Evolutionary conservation across 225 moss, liverwort and hornwort genomes (phyloP).

Genomic region (Pleurozium schreberi): DNA sequence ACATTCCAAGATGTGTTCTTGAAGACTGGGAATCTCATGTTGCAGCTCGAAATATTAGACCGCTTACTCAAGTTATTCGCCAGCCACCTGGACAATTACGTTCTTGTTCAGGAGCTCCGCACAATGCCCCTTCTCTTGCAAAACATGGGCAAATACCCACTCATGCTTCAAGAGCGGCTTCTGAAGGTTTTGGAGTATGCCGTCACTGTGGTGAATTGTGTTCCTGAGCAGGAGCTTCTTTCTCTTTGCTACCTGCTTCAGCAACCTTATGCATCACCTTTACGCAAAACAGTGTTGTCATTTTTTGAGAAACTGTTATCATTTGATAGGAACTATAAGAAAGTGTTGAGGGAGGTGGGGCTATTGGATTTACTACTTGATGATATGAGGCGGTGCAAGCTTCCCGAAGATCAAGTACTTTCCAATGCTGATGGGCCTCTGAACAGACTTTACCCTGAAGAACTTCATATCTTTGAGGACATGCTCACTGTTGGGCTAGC

Average conservation of each 20-base stretch:
- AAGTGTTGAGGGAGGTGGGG: constrained; percentile 78
- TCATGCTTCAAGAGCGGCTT: constrained; percentile 74
- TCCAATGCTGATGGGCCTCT: neutral
- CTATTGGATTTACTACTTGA: constrained; percentile 67
- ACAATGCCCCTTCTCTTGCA: constrained; percentile 71
- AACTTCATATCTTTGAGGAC: constrained; percentile 63
- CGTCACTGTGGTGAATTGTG: constrained; percentile 79
- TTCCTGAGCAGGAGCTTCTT: constrained; percentile 86
- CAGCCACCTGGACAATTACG: constrained; percentile 74
- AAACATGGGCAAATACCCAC: constrained; percentile 66
- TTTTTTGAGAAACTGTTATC: constrained; percentile 82
- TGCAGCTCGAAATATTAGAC: constrained; percentile 81
- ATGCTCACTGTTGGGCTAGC: constrained; percentile 39
- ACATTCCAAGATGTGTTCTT: constrained; percentile 70
- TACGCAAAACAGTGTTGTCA: constrained; percentile 59
- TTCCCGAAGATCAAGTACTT: constrained; percentile 15
- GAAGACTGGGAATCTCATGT: constrained; percentile 35
- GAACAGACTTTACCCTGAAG: neutral
- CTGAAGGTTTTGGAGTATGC: constrained; percentile 89
- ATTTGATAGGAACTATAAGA: constrained; percentile 87
- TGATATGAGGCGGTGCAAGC: constrained; percentile 60
- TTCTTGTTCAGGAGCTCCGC: constrained; percentile 71
- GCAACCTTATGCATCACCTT: constrained; percentile 54
- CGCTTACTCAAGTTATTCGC: constrained; percentile 69
- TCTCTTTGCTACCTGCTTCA: constrained; percentile 83